A percentile compares a stretch with the other conserved stretches of the same genome.
Conservation (phyloP, 495 filamentous ascomycete species). For the Xylaria intraflava region DNA sequence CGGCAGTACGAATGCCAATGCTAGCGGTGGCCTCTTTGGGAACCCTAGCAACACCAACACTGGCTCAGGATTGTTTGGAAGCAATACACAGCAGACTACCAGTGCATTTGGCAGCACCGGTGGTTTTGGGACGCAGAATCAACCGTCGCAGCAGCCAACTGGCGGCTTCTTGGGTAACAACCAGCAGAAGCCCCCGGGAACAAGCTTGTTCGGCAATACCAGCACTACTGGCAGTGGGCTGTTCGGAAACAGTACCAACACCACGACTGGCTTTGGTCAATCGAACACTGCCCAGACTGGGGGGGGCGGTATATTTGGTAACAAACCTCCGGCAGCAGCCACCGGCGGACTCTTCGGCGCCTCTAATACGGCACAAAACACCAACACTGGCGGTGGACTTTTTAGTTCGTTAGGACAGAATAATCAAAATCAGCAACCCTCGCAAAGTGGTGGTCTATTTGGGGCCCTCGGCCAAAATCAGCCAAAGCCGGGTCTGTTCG, state of each 20-base stretch:
- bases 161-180: conserved; percentile 55
- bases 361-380: conserved; percentile 25
- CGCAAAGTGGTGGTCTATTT: conserved; percentile 35
- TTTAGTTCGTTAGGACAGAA: conserved; percentile 44
- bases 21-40: conserved; percentile 38
- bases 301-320: conserved; percentile 57
- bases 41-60: conserved; percentile 28
- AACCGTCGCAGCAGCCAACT: conserved; percentile 52
- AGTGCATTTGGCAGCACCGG: conserved; percentile 15
- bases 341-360: conserved; percentile 43
- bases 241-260: conserved; percentile 33
- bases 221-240: conserved; percentile 36
- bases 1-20: conserved; percentile 18
- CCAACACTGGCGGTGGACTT: conserved; percentile 41
- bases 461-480: conserved; percentile 34
- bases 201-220: conserved; percentile 36
- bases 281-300: conserved; percentile 32
- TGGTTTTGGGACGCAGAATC: conserved; percentile 31
- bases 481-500: conserved; percentile 41
- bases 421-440: conserved; percentile 50
- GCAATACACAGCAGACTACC: conserved; percentile 34
- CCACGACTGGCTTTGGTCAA: conserved; percentile 25
- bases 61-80: conserved; percentile 41
- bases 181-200: conserved; percentile 29
- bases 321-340: conserved; percentile 40